These are phyloP conservation scores for Microthlaspi erraticum DNA, from an alignment of 345 rosid species.

Conservation along the genomic window DNA sequence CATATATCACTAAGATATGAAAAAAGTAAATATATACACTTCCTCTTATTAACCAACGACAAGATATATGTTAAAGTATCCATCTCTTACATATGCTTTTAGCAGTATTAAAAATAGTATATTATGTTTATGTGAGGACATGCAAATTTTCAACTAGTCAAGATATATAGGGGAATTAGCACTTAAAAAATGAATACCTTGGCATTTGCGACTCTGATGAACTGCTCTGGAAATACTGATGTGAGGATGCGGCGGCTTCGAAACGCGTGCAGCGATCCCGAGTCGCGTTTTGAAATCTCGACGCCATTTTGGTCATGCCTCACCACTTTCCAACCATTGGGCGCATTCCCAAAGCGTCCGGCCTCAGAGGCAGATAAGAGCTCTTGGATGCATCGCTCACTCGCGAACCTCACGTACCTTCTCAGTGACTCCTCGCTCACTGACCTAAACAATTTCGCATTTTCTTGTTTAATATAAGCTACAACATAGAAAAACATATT, in stretches of 20 bases:
- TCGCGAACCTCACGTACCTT: conserved; percentile 79
- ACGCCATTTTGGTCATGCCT: conserved; percentile 56
- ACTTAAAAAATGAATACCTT: conserved; percentile 48
- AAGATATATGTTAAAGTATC: too few relatives aligned
- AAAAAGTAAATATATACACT: too few relatives aligned
- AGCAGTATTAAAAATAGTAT: not conserved
- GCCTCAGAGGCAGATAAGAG: conserved; percentile 69
- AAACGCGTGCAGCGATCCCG: conserved; percentile 63
- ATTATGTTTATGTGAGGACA: not conserved
- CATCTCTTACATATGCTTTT: not conserved
- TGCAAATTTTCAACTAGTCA: not conserved
- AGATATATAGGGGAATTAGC: not conserved
- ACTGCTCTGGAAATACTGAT: conserved; percentile 73
- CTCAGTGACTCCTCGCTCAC: conserved; percentile 78
- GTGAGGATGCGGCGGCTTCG: conserved; percentile 74
- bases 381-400: conserved; percentile 84
- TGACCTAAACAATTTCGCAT: conserved; percentile 47
- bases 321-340: conserved; percentile 70
- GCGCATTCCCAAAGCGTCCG: conserved; percentile 52
- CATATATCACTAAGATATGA: not conserved
- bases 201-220: conserved; percentile 77
- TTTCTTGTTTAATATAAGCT: not conserved
- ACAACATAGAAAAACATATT: not conserved
- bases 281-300: conserved; percentile 72
- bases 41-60: not conserved